Evolutionary conservation across 768 basidiomycete genomes (phyloP), one percentile per base, ranked within the genome.

Genomic region (Lentinula sp.): DNA sequence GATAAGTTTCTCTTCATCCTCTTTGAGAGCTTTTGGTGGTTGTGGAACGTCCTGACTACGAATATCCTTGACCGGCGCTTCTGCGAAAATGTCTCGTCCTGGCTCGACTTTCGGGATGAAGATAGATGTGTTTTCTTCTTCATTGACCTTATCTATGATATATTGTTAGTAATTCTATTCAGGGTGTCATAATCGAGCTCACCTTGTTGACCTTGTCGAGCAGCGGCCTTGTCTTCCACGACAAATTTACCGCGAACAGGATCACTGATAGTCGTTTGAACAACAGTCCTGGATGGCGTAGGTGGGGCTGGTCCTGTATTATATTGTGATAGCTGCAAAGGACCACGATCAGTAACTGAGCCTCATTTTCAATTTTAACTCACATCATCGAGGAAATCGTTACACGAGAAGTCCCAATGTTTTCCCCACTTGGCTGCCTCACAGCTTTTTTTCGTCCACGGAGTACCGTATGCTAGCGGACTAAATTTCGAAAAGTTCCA

Each of bases 361-460:
- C 21, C 5, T 21, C 18, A 21, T 51, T 31, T 1, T 42, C 31
- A 59, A 43, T n/a, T 43, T 57, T 5, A 0, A 77, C 88, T 63
- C 70, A 90, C 89, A 23, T 85, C 76, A 23, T 87, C 81, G 18
- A 76, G 72, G 76, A 89, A 91, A n/a, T 88, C 87, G 43, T 82
- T 76, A 71, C 95, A 99, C 32, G 86, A 82, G 71, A 98, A 98
- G 74, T 99, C 97, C 97, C 97, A 99, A 4, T 88, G 90, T 76
- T 87, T 93, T 43, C 96, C 65, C 93, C 93, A 95, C 69, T 85
- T 87, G 1, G 93, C 86, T 43, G 76, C 80, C 56, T 80, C 70
- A 66, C 97, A 98, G 63, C 91, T 80, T 7, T 67, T 69, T 75
- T 81, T 91, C 37, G 96, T 98, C 97, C 96, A 98, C 0, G 83